Evolutionary conservation across 208 protist genomes (phyloP), one percentile per base, ranked within the genome.

Genomic region (Porcisia hertigi): DNA sequence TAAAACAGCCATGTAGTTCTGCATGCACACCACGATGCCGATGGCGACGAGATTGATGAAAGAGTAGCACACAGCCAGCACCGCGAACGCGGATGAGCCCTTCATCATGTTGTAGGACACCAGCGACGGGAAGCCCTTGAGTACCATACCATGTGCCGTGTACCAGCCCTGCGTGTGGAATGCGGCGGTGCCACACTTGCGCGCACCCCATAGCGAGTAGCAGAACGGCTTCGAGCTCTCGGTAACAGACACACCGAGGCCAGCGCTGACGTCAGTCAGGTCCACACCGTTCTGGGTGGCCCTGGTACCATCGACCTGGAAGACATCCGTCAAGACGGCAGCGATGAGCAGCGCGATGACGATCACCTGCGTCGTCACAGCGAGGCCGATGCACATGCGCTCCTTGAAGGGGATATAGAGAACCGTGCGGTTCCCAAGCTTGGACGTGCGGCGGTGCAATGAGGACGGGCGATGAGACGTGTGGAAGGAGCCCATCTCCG

Each of bases 181-280:
- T 39, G 41, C 20, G 65, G 67, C 39, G 18, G 65, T 60, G 75
- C 75, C 67, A 45, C 75, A 79, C 36, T 34, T 64, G 66, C 57
- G 75, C 16, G 67, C 75, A 59, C 75, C 75, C 75, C 75, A 79
- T 65, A 79, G 67, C 41, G 75, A 79, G 66, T 79, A 79, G 75
- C 75, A 79, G 75, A 79, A 79, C 25, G 67, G 75, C 75, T 71
- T 79, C 30, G 75, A 73, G 53, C 57, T 65, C 55, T 49, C 54
- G 52, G 75, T 79, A 49, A 79, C 58, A 18, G 65, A 47, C 64
- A 79, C 67, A n/a, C 58, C 58, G 34, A 79, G 75, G 47, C 41
- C 75, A 4, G 20, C 25, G 75, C 41, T 67, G 39, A 79, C 75
- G 41, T 20, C 30, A 12, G 8, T 52, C 41, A 79, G 75, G 67